Evolutionary conservation across 2,329 filamentous ascomycete species (phyloP).

Genomic region (Colletotrichum graminicola): DNA sequence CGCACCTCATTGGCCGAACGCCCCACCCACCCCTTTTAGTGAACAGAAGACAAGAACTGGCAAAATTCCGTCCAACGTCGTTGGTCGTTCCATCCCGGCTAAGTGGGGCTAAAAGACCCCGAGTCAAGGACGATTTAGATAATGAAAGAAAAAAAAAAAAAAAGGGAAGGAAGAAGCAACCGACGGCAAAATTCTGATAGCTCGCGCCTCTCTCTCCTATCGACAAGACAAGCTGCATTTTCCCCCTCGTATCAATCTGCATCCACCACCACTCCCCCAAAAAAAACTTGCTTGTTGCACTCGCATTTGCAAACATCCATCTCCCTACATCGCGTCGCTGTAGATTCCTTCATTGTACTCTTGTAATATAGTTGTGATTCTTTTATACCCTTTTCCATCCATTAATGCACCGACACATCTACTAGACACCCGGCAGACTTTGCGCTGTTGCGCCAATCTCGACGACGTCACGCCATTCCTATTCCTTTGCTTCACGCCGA

Average conservation of each 20-base stretch:
- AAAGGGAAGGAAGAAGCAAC: not conserved
- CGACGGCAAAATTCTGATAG: constrained; percentile 26
- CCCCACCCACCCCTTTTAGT: not conserved
- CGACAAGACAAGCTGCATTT: constrained; percentile 15
- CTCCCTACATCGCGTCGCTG: constrained; percentile 13
- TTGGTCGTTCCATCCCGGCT: constrained; percentile 13
- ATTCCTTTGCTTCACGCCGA: constrained; percentile 8
- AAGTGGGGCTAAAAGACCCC: constrained; percentile 4
- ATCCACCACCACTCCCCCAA: not conserved
- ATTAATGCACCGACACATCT: constrained; percentile 33
- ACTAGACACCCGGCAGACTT: constrained; percentile 17
- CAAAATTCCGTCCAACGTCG: constrained; percentile 9
- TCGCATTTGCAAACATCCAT: constrained; percentile 4
- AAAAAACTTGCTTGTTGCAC: not conserved
- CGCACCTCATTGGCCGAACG: not conserved
- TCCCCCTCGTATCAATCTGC: not conserved
- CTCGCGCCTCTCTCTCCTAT: constrained; percentile 14
- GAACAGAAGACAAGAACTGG: not conserved
- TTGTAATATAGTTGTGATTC: constrained; percentile 35
- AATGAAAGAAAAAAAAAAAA: constrained; percentile 1
- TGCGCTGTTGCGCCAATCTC: constrained; percentile 17
- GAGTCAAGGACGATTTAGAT: not conserved
- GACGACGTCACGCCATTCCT: not conserved
- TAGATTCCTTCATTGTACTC: constrained; percentile 27
- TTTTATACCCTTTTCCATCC: constrained; percentile 18